Evolutionary conservation across 106 monocot species (phyloP).

Genomic region (Phalaenopsis equestris): DNA sequence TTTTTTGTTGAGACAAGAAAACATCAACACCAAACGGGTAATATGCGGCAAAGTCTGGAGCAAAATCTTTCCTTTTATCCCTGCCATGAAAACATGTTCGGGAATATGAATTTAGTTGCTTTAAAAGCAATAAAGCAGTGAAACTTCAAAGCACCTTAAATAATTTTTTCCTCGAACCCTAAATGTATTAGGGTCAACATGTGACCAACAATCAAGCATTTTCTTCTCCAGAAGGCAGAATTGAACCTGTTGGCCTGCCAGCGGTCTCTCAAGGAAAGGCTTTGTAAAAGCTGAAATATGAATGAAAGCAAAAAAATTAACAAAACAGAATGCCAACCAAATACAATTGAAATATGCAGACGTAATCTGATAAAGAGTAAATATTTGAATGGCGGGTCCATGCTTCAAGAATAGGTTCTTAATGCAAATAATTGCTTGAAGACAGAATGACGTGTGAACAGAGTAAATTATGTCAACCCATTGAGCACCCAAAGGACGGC

Average conservation of each 20-base stretch:
- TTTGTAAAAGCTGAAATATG: conserved; percentile 16
- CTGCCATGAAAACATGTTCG: conserved; percentile 19
- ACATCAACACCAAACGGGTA: conserved; percentile 95
- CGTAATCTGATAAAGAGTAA: not conserved
- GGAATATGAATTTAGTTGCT: not conserved
- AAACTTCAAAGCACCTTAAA: conserved; percentile 40
- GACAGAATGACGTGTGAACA: not conserved
- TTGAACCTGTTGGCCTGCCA: conserved; percentile 85
- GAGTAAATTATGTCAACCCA: not conserved
- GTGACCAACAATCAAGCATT: conserved; percentile 80
- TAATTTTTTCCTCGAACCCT: conserved; percentile 84
- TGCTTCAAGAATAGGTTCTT: not conserved
- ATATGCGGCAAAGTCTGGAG: conserved; percentile 79
- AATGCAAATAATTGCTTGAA: not conserved
- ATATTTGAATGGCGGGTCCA: not conserved
- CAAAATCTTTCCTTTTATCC: conserved; percentile 97
- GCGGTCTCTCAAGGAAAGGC: conserved; percentile 67
- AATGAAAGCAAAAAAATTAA: not conserved
- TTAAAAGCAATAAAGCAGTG: not conserved
- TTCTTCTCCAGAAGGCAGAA: conserved; percentile 75
- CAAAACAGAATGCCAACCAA: not conserved
- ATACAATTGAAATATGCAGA: not conserved
- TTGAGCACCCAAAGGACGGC: too few relatives aligned
- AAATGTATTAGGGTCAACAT: conserved; percentile 70
- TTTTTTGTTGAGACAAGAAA: conserved; percentile 77